Evolutionary conservation across 176 grass and related monocot genomes (phyloP), one percentile per base, ranked within the genome.

Genomic region (Phoenix dactylifera): DNA sequence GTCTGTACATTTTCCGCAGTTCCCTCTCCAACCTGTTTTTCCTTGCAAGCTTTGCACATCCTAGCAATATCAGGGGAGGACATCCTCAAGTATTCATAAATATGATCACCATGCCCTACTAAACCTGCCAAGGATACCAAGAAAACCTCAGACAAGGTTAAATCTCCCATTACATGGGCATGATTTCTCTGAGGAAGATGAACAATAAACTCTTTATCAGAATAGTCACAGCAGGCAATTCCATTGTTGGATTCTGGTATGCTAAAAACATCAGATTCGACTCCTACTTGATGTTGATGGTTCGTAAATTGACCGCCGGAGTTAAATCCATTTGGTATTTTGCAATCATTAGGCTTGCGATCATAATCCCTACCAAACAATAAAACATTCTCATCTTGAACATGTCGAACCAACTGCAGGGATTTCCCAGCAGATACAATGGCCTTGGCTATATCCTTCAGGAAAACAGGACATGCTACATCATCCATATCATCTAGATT

Each of bases 61-160:
- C 51, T 30, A 81, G 60, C 35, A 57, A 17, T 61, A 25, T 75
- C 35, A 44, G 35, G 29, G 30, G 63, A 48, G 30, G 66, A 26
- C 23, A 64, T 84, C 57, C 66, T 74, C 59, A 90, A 72, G 49
- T 84, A 39, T 57, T 90, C 81, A 82, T 79, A 82, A 75, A 82
- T 81, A 85, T 90, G 86, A 64, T 87, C 86, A 60, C 77, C 78
- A 66, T 90, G 77, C 54, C 86, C 80, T 58, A 83, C 72, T 29
- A 96, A 54, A 62, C 92, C 92, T 65, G 74, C 85, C 68, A 96
- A 58, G 56, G 83, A 88, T 79, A 96, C 77, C 65, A 96, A 74
- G 77, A 96, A 96, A 60, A 77, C 74, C 24, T 96, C 86, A 24
- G 83, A 66, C 52, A 96, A 84, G 22, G 92, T 85, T 82, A 96